phyloP scores from a whole-genome alignment of 2,329 filamentous ascomycete species.

The Aspergillus fijiensis region DNA sequence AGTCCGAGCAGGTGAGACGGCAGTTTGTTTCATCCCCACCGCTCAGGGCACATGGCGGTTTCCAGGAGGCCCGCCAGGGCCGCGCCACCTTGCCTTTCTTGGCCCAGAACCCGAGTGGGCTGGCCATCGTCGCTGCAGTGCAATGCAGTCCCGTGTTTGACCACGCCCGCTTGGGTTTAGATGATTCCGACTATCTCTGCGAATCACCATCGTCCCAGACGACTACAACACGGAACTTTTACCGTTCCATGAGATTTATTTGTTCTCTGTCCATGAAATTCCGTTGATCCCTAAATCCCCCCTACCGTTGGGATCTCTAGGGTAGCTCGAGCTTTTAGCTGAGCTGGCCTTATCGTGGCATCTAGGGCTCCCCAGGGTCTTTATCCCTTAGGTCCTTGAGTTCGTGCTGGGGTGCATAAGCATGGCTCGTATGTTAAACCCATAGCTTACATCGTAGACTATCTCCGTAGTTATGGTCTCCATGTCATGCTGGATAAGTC shows the following conservation, averaged over 20 bases:
- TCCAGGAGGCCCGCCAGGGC: conserved; percentile 13
- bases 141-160: not conserved
- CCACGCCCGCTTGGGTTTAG: conserved; percentile 5
- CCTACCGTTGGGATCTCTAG: too few species aligned
- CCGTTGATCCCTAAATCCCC: not conserved
- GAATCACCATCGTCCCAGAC: not conserved
- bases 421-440: too few species aligned
- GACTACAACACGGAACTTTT: not conserved
- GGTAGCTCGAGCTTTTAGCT: not conserved
- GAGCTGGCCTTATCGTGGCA: not conserved
- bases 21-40: conserved; percentile 21
- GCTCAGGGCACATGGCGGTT: conserved; percentile 19
- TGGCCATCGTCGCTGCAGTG: not conserved
- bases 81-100: conserved; percentile 18
- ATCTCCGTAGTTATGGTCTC: not conserved
- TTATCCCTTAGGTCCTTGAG: not conserved
- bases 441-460: too few species aligned
- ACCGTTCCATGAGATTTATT: too few species aligned
- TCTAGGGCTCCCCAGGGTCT: not conserved
- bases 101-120: conserved; percentile 15
- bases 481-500: not conserved
- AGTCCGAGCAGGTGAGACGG: conserved; percentile 4
- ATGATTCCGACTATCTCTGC: not conserved
- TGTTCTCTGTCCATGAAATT: too few species aligned
- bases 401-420: not conserved